phyloP scores from a whole-genome alignment of 2,329 filamentous ascomycete species.

The Paecilomyces dactylethromorphus region DNA sequence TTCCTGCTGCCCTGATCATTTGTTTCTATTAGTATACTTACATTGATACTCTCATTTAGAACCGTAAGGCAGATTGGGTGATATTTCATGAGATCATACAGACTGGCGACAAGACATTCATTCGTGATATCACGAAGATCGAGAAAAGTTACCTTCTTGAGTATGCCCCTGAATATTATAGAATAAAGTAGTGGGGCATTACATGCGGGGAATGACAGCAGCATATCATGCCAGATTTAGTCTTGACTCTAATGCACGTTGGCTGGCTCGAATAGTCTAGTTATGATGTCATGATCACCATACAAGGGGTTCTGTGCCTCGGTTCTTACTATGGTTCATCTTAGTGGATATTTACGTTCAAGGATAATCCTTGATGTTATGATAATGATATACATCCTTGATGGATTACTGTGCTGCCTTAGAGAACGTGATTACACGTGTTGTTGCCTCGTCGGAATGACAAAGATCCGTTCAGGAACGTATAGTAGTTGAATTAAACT shows the following conservation, averaged over 20 bases:
- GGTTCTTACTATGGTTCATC: background rate
- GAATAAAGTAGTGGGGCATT: slow-evolving; percentile 37
- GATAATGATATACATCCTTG: slow-evolving; percentile 13
- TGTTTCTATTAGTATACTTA: background rate
- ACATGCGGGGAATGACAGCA: background rate
- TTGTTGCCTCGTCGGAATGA: background rate
- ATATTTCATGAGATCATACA: slow-evolving; percentile 92
- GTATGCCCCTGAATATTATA: slow-evolving; percentile 79
- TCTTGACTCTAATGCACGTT: background rate
- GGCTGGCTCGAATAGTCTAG: background rate
- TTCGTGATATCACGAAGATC: slow-evolving; percentile 86
- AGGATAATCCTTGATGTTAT: background rate
- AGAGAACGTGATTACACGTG: background rate
- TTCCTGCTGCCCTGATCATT: slow-evolving; percentile 10
- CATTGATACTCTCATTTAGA: slow-evolving; percentile 37
- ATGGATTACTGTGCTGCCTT: background rate
- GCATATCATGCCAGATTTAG: background rate
- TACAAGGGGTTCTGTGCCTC: background rate
- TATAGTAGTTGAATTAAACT: background rate
- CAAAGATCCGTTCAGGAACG: background rate
- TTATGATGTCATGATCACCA: background rate
- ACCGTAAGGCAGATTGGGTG: slow-evolving; percentile 93
- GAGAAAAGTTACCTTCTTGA: slow-evolving; percentile 89
- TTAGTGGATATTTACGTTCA: background rate
- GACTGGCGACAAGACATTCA: slow-evolving; percentile 79